Conservation (phyloP, 768 basidiomycete genomes). For the Tylopilus rubrobrunneus region DNA sequence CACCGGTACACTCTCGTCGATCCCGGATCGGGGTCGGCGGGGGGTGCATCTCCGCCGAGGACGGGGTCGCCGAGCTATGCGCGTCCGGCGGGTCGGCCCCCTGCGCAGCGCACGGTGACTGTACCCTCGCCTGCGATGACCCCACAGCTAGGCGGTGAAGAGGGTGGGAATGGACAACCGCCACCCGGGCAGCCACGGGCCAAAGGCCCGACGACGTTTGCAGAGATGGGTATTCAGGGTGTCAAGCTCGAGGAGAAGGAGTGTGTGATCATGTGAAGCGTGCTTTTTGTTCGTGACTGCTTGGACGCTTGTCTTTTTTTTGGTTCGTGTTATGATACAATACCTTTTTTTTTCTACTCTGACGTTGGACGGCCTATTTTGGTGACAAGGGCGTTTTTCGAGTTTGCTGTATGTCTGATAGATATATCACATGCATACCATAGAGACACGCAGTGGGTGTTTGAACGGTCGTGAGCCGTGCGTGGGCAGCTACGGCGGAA, state of each 20-base stretch:
- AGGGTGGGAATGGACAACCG: not conserved
- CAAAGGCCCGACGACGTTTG: constrained; percentile 72
- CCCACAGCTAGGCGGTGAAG: not conserved
- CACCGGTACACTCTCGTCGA: constrained; percentile 50
- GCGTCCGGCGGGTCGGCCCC: constrained; percentile 29
- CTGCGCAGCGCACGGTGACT: constrained; percentile 26
- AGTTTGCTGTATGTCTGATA: too few species aligned
- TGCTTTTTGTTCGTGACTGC: not conserved
- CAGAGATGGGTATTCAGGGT: constrained; percentile 89
- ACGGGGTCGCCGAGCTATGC: constrained; percentile 25
- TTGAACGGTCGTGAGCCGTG: too few species aligned
- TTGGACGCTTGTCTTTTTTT: not conserved
- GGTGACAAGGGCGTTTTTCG: too few species aligned
- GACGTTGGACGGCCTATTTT: too few species aligned
- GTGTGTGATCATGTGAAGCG: constrained; percentile 77
- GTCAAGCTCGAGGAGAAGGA: constrained; percentile 77
- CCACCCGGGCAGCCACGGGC: not conserved
- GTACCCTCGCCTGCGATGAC: constrained; percentile 7
- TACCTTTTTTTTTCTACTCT: too few species aligned
- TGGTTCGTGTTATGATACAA: too few species aligned
- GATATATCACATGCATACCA: too few species aligned
- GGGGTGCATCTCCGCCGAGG: constrained; percentile 10
- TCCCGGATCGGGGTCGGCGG: constrained; percentile 26
- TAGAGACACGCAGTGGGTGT: too few species aligned
- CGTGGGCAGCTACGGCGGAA: too few species aligned